phyloP scores from a whole-genome alignment of 495 filamentous ascomycete genomes.

The Cladorrhinum samala region DNA sequence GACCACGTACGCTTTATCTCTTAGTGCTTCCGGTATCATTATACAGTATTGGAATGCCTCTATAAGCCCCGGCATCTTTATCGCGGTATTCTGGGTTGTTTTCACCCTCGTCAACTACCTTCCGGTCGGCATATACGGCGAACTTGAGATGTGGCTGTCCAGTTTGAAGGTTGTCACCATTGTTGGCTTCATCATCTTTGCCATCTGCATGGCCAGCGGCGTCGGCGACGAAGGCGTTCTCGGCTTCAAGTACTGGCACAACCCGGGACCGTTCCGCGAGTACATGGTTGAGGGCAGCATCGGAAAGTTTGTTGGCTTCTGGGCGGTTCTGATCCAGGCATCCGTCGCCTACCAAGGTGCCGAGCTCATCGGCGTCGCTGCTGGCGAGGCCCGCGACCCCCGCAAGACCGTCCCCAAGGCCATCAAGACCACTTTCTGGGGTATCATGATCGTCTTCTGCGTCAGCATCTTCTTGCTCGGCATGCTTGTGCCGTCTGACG shows the following conservation, averaged over 20 bases:
- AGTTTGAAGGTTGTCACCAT: conserved; percentile 72
- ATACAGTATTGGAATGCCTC: conserved; percentile 66
- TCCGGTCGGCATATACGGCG: conserved; percentile 61
- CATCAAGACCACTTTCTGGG: conserved; percentile 51
- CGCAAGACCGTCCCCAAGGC: conserved; percentile 49
- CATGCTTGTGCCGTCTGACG: conserved; percentile 55
- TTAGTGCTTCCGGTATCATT: conserved; percentile 66
- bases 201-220: conserved; percentile 61
- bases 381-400: conserved; percentile 60
- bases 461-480: conserved; percentile 62
- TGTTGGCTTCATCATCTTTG: conserved; percentile 60
- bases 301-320: conserved; percentile 44
- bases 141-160: conserved; percentile 70
- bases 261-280: conserved; percentile 62
- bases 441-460: conserved; percentile 61
- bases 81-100: conserved; percentile 67
- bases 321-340: conserved; percentile 42
- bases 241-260: conserved; percentile 67
- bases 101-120: conserved; percentile 63
- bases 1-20: conserved; percentile 67
- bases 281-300: conserved; percentile 37
- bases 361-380: conserved; percentile 61
- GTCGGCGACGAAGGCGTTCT: conserved; percentile 58
- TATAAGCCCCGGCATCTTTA: conserved; percentile 57
- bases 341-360: conserved; percentile 46